A percentile compares a stretch with the other conserved stretches of the same genome.
phyloP scores from a whole-genome alignment of 768 basidiomycete genomes.

The Brasilioporus rufonigricans region DNA sequence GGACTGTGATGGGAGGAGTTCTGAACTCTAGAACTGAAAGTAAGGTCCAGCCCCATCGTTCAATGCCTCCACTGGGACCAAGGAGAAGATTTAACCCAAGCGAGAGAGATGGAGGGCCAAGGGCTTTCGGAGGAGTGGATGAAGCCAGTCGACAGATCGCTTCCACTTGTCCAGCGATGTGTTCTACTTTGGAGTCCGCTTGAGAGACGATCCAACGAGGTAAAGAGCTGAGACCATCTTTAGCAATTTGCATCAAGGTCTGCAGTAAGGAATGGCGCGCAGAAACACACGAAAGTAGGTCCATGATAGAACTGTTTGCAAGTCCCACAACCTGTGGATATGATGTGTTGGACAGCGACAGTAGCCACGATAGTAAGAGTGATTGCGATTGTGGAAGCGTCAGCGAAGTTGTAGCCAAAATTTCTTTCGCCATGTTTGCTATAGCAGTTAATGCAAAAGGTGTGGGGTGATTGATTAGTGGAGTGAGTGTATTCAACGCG shows the following conservation, averaged over 20 bases:
- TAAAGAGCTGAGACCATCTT: conserved; percentile 63
- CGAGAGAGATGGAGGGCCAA: conserved; percentile 44
- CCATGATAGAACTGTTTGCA: conserved; percentile 46
- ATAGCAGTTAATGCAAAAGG: conserved; percentile 62
- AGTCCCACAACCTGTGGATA: conserved; percentile 50
- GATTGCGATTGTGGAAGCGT: conserved; percentile 69
- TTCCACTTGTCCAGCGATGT: conserved; percentile 63
- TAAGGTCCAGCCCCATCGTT: conserved; percentile 90
- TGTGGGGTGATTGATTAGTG: conserved; percentile 70
- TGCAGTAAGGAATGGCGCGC: conserved; percentile 48
- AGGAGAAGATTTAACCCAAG: conserved; percentile 60
- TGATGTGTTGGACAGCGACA: conserved; percentile 65
- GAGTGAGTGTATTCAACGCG: conserved; percentile 73
- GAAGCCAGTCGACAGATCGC: conserved; percentile 58
- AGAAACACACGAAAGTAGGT: conserved; percentile 44
- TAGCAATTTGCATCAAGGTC: conserved; percentile 59
- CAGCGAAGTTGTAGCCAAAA: conserved; percentile 54
- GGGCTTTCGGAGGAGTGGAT: conserved; percentile 13
- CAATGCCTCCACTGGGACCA: conserved; percentile 80
- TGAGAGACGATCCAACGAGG: conserved; percentile 70
- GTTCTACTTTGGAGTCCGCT: conserved; percentile 72
- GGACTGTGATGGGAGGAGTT: conserved; percentile 48
- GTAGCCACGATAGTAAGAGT: conserved; percentile 67
- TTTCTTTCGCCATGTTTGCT: conserved; percentile 47
- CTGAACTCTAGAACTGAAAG: conserved; percentile 78